Base-by-base conservation (phyloP, 495 filamentous ascomycete species). In the Podospora pseudoanserina region DNA sequence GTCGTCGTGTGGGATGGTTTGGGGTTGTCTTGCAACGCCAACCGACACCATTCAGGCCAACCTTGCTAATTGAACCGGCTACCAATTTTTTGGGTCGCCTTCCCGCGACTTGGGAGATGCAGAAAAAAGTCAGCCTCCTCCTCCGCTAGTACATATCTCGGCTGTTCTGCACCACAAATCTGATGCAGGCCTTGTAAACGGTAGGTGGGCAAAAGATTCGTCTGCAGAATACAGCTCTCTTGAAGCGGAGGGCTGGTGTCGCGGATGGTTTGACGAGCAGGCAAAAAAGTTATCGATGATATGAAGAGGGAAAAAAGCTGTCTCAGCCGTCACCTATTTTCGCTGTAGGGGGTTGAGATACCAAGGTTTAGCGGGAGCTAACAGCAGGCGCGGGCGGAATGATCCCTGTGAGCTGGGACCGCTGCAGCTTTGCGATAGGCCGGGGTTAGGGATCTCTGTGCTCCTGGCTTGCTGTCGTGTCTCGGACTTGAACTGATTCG, bases 251-350 rank as follows among this genome's bases (percentile, higher is more conserved):
- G 55, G 55, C 55, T 13, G n/a, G 55, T 20, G 55, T 63, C 32
- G 60, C 26, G 59, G 7, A 30, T n/a, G 18, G 15, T 30, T 30
- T 61, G 59, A 34, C 7, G 59, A 5, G 23, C n/a, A 23, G 18
- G 55, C 55, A 58, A 58, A n/a, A 23, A n/a, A n/a, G 30, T 20
- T 64, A 19, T 66, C n/a, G 65, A 32, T 7, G 56, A 44, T 60
- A 18, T 54, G 18, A 20, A 19, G 39, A 61, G 39, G 34, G 65
- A 65, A 71, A 71, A 67, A 68, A 60, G 65, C 57, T 65, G 65
- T 71, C 65, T 67, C 68, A 70, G 68, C 64, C 54, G 56, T 39
- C 54, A 56, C 23, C 54, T 55, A 49, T 69, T 69, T 69, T 30
- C 55, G 55, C 55, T 18, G 32, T 64, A 60, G 65, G 68, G 60